phyloP scores from a whole-genome alignment of 1,284 basidiomycete species.

The Blastosporella zonata region DNA sequence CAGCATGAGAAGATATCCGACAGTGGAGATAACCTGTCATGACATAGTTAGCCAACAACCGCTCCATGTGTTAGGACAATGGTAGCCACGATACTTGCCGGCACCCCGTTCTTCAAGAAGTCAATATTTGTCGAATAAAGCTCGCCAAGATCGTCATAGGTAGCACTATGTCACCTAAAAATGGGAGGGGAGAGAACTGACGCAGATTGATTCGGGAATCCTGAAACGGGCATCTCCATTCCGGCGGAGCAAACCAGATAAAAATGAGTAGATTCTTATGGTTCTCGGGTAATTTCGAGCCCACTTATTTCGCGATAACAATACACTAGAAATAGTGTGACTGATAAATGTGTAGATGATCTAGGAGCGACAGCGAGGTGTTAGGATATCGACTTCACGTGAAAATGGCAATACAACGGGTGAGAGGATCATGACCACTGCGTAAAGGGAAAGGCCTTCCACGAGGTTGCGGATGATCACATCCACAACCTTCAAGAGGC shows the following conservation, averaged over 20 bases:
- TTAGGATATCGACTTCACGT: conserved; percentile 15
- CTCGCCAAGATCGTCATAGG: conserved; percentile 92
- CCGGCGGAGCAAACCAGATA: conserved; percentile 92
- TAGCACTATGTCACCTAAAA: conserved; percentile 54
- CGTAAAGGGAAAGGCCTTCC: conserved; percentile 73
- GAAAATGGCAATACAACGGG: conserved; percentile 61
- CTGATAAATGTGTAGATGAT: conserved; percentile 89
- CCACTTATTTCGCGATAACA: conserved; percentile 95
- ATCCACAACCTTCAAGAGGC: conserved; percentile 81
- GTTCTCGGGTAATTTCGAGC: conserved; percentile 64
- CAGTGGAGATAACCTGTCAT: conserved; percentile 70
- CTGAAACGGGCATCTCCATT: conserved; percentile 98
- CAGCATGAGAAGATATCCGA: conserved; percentile 79
- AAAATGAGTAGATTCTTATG: conserved; percentile 86
- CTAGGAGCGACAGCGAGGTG: conserved; percentile 32
- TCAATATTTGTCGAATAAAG: conserved; percentile 83
- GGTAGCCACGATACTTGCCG: conserved; percentile 85
- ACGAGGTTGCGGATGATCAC: conserved; percentile 67
- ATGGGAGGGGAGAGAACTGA: conserved; percentile 40
- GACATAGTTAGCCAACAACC: conserved; percentile 9
- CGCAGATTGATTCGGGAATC: conserved; percentile 97
- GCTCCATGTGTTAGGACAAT: conserved; percentile 41
- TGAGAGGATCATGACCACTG: conserved; percentile 83
- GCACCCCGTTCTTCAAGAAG: conserved; percentile 92
- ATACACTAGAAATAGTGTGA: conserved; percentile 94